Percentiles rank a stretch among this genome's conserved stretches.
Conservation (phyloP, 345 rosid species). For the Lepidium sativum region DNA sequence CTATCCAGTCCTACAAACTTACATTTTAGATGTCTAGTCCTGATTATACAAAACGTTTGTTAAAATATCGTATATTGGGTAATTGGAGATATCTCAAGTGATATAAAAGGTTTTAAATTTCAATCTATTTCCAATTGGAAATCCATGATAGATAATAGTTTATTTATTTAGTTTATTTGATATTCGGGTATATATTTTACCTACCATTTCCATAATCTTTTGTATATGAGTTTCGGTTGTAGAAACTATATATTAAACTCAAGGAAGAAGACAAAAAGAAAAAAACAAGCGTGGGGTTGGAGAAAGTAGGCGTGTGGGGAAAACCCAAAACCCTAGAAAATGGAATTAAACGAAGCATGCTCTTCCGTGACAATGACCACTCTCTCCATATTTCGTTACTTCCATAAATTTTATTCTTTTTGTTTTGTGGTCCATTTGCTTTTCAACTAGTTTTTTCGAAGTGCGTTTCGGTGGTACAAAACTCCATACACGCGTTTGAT, state of each 20-base stretch:
- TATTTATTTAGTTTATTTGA: no score
- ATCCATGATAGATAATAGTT: no score
- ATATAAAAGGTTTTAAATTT: no score
- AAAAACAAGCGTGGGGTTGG: conserved; percentile 12
- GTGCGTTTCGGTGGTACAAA: background rate
- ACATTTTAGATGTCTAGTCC: no score
- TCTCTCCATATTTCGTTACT: conserved; percentile 1
- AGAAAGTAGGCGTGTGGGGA: conserved; percentile 8
- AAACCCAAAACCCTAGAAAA: conserved; percentile 26
- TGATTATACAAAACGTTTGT: no score
- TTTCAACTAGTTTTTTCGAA: background rate
- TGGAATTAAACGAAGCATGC: conserved; percentile 25
- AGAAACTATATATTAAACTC: background rate
- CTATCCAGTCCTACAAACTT: no score
- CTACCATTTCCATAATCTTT: no score
- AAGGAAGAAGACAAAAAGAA: conserved; percentile 11
- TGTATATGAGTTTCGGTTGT: no score
- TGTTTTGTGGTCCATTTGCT: background rate
- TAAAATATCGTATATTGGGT: no score
- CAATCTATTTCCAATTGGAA: no score
- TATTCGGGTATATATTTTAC: no score
- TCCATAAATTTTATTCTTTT: background rate
- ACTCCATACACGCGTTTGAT: background rate
- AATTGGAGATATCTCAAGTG: no score
- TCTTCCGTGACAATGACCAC: conserved; percentile 17